Evolutionary conservation across 148 eudicot genomes (phyloP).

Genomic region (Dysphania ambrosioides): DNA sequence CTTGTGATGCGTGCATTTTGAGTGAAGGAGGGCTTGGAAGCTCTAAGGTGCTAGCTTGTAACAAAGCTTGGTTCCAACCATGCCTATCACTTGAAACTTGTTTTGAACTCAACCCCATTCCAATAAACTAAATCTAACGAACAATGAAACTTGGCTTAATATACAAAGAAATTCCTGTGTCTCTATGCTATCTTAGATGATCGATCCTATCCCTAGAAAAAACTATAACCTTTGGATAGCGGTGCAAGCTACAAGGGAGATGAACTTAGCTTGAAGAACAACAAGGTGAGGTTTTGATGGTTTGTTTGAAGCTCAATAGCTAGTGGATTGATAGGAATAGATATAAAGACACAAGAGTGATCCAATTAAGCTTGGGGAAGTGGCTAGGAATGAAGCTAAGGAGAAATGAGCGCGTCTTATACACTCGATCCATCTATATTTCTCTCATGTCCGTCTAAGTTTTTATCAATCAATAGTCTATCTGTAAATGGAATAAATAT

Average conservation of each 20-base stretch:
- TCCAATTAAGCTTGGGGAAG: constrained; percentile 25
- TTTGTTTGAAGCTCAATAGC: constrained; percentile 22
- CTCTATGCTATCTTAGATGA: background rate
- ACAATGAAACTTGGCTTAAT: background rate
- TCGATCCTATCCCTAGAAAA: background rate
- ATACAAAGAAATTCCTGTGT: background rate
- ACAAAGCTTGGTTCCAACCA: constrained; percentile 38
- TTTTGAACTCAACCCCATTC: constrained; percentile 66
- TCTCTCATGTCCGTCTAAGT: constrained; percentile 26
- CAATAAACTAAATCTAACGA: constrained; percentile 3
- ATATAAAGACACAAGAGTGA: constrained; percentile 18
- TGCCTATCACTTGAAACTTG: constrained; percentile 55
- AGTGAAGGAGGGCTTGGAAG: constrained; percentile 32
- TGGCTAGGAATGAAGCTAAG: too few relatives aligned
- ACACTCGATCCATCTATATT: constrained; percentile 28
- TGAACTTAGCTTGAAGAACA: constrained; percentile 27
- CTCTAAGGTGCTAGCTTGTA: constrained; percentile 30
- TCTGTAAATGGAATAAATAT: constrained; percentile 37
- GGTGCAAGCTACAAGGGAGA: constrained; percentile 29
- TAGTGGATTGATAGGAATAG: constrained; percentile 28
- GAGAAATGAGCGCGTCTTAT: constrained; percentile 55
- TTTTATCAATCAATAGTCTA: constrained; percentile 28
- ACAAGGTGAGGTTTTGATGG: constrained; percentile 30
- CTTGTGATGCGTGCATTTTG: constrained; percentile 23
- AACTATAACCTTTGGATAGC: constrained; percentile 30